A percentile compares a stretch with the other conserved stretches of the same genome.
Evolutionary conservation across 352 stramenopile genomes (phyloP).

Genomic region (Phytopythium ostracodes): DNA sequence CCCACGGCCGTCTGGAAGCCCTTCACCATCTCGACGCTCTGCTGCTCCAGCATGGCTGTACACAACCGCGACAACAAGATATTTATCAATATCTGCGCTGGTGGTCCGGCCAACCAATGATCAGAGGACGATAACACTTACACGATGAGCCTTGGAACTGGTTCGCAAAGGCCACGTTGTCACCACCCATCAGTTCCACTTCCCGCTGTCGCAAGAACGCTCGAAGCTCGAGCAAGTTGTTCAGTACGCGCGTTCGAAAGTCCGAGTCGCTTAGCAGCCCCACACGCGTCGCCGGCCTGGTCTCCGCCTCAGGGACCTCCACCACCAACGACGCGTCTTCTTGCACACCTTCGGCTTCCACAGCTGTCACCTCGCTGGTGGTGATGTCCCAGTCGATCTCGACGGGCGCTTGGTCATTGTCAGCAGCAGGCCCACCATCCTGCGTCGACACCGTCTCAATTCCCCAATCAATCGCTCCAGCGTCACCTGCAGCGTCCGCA

Average conservation of each 20-base stretch:
- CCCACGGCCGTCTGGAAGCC: constrained; percentile 35
- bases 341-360: constrained; percentile 17
- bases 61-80: constrained; percentile 10
- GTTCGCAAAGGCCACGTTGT: constrained; percentile 65
- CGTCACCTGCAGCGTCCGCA: constrained; percentile 11
- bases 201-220: constrained; percentile 58
- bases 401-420: constrained; percentile 27
- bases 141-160: constrained; percentile 65
- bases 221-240: constrained; percentile 72
- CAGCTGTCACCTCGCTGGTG: constrained; percentile 24
- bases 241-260: constrained; percentile 55
- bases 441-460: constrained; percentile 38
- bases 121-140: constrained; percentile 23
- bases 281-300: constrained; percentile 31
- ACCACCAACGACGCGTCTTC: constrained; percentile 1
- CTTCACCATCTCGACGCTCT: constrained; percentile 49
- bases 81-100: constrained; percentile 7
- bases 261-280: constrained; percentile 48
- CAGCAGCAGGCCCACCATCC: constrained; percentile 13
- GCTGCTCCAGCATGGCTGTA: constrained; percentile 56
- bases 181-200: constrained; percentile 34
- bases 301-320: constrained; percentile 9
- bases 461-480: constrained; percentile 57
- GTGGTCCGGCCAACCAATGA: too few relatives aligned
- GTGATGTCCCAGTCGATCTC: constrained; percentile 82